Conservation (phyloP, 352 stramenopile species). For the Hyaloperonospora arabidopsidis region DNA sequence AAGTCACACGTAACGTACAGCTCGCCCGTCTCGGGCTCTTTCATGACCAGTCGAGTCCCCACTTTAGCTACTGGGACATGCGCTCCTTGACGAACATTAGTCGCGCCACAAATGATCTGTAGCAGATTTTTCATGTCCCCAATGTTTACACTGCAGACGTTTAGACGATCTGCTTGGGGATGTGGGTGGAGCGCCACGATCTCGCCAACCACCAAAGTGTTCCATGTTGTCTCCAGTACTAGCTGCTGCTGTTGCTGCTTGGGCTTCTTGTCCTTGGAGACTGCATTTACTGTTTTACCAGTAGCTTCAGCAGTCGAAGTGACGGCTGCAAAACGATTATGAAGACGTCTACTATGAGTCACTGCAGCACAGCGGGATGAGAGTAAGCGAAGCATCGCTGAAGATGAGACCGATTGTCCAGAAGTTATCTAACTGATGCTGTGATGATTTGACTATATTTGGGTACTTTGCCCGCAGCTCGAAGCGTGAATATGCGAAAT, state of each 20-base stretch:
- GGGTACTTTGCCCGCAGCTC: no score
- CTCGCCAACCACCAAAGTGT: conserved; percentile 59
- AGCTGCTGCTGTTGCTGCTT: conserved; percentile 8
- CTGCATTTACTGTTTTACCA: conserved; percentile 4
- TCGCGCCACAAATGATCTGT: conserved; percentile 71
- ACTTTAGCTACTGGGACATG: conserved; percentile 61
- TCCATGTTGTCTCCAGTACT: conserved; percentile 46
- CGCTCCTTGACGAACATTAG: conserved; percentile 52
- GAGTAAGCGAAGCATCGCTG: conserved; percentile 10
- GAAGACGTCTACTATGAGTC: conserved; percentile 3
- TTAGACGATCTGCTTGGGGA: conserved; percentile 55
- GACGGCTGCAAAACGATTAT: conserved; percentile 15
- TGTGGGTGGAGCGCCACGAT: conserved; percentile 55
- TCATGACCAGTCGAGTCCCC: conserved; percentile 52
- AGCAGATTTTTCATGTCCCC: conserved; percentile 49
- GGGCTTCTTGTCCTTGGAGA: conserved; percentile 13
- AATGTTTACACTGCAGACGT: conserved; percentile 59
- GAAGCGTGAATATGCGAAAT: no score
- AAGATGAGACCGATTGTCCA: no score
- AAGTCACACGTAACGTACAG: conserved; percentile 28
- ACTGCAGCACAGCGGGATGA: conserved; percentile 4
- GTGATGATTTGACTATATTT: no score
- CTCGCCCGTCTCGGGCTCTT: conserved; percentile 37
- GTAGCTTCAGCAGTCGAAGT: conserved; percentile 5
- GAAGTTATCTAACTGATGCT: no score